Conservation (phyloP, 2,329 filamentous ascomycete genomes). For the Cordyceps farinosa region DNA sequence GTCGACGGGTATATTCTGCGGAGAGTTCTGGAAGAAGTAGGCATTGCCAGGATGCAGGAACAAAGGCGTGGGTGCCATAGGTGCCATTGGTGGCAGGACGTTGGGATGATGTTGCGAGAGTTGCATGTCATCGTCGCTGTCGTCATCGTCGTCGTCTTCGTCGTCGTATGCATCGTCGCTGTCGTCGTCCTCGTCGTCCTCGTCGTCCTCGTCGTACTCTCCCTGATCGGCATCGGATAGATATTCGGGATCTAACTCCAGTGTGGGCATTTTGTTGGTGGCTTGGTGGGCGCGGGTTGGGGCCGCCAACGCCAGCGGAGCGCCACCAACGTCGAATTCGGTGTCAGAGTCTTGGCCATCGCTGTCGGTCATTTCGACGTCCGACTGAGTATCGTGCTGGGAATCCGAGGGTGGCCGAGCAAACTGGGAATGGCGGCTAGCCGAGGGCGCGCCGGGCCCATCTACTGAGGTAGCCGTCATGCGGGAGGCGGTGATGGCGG, state of each 20-base stretch:
- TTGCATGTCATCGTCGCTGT: constrained; percentile 14
- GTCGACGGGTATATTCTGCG: background rate
- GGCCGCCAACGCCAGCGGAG: constrained; percentile 3
- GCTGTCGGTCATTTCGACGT: constrained; percentile 18
- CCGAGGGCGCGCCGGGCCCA: background rate
- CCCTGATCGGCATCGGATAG: constrained; percentile 4
- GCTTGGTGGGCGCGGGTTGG: background rate
- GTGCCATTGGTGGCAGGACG: background rate
- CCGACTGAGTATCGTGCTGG: constrained; percentile 22
- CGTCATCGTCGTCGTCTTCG: constrained; percentile 2
- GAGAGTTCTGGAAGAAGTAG: background rate
- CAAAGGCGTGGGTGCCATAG: background rate
- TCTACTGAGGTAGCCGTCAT: constrained; percentile 5
- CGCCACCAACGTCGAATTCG: constrained; percentile 17
- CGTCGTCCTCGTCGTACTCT: background rate
- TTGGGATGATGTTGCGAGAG: background rate
- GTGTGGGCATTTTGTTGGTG: background rate
- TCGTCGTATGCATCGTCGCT: constrained; percentile 3
- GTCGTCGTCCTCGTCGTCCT: constrained; percentile 7
- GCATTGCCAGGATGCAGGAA: background rate
- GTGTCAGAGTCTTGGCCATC: constrained; percentile 14
- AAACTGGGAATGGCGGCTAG: background rate
- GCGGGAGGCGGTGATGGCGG: background rate
- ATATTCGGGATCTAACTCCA: background rate
- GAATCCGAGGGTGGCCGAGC: background rate